phyloP scores from a whole-genome alignment of 2,329 filamentous ascomycete species.

The Aspergillus pseudoglaucus region DNA sequence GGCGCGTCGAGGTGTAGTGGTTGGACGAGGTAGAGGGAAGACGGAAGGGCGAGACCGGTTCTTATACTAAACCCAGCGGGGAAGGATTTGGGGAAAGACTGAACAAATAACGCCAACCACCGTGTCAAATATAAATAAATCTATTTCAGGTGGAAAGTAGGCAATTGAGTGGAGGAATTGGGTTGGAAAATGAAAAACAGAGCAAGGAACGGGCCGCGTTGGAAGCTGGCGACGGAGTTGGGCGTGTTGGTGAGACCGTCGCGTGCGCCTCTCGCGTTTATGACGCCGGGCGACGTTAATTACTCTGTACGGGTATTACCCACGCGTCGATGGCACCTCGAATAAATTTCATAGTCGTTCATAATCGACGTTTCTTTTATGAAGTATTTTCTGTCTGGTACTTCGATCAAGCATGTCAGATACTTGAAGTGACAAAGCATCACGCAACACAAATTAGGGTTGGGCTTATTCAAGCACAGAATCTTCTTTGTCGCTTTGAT shows the following conservation, averaged over 20 bases:
- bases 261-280: background rate
- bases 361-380: background rate
- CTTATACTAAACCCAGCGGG: background rate
- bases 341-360: slow-evolving; percentile 1
- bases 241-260: background rate
- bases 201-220: background rate
- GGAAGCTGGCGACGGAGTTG: background rate
- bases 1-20: background rate
- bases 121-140: background rate
- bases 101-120: background rate
- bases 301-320: too few species aligned
- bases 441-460: too few species aligned
- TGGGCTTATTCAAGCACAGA: too few species aligned
- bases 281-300: background rate
- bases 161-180: background rate
- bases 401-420: too few species aligned
- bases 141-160: background rate
- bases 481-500: too few species aligned
- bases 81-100: background rate
- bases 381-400: too few species aligned
- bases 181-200: background rate
- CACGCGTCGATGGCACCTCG: background rate
- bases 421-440: too few species aligned
- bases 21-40: background rate
- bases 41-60: background rate